Percentiles rank a stretch among this genome's conserved stretches.
Evolutionary conservation across 495 filamentous ascomycete species (phyloP).

Genomic region (Opeltia flavorubescens): DNA sequence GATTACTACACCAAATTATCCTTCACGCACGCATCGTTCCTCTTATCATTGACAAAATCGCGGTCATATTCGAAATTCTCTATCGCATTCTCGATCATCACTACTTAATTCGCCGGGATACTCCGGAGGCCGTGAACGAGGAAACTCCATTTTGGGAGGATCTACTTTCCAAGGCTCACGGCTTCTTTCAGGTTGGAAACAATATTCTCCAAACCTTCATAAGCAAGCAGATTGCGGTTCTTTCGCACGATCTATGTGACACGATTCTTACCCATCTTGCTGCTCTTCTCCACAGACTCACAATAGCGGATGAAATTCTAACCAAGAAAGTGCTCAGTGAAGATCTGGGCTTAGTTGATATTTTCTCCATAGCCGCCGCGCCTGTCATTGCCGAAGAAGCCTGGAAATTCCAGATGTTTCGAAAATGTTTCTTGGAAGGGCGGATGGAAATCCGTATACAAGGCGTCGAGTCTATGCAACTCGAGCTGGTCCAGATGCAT

Average conservation of each 20-base stretch:
- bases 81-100: conserved; percentile 3
- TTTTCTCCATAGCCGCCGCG: conserved; percentile 46
- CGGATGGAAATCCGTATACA: conserved; percentile 78
- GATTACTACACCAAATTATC: conserved; percentile 4
- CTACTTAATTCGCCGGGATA: neutral
- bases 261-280: conserved; percentile 24
- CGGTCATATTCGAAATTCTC: conserved; percentile 3
- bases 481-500: conserved; percentile 53
- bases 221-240: conserved; percentile 26
- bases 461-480: conserved; percentile 56
- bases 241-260: conserved; percentile 10
- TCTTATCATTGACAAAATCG: conserved; percentile 1
- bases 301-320: conserved; percentile 17
- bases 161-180: conserved; percentile 6
- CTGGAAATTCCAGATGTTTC: conserved; percentile 58
- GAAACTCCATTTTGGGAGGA: neutral
- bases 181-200: conserved; percentile 12
- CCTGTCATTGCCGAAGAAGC: conserved; percentile 36
- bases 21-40: conserved; percentile 5
- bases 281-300: conserved; percentile 26
- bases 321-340: conserved; percentile 41
- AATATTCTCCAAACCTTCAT: conserved; percentile 13
- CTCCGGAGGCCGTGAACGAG: neutral
- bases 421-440: conserved; percentile 61
- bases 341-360: conserved; percentile 51